phyloP scores from a whole-genome alignment of 1,284 basidiomycete species.

The Lignosus rhinocerotis region DNA sequence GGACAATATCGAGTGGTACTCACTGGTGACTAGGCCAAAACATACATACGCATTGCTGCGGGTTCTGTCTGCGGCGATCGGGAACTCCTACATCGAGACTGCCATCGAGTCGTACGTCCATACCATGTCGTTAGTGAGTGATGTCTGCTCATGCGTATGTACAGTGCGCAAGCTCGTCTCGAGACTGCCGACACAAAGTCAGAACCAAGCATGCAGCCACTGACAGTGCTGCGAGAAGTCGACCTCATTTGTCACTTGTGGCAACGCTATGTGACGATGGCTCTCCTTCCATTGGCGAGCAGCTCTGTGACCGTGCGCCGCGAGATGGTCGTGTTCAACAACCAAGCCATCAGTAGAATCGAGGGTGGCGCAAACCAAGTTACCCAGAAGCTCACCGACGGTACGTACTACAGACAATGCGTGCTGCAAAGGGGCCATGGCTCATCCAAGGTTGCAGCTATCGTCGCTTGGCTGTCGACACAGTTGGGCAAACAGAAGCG shows the following conservation, averaged over 20 bases:
- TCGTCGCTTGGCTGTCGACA: slow-evolving; percentile 67
- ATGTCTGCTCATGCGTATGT: slow-evolving; percentile 11
- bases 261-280: slow-evolving; percentile 95
- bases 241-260: slow-evolving; percentile 94
- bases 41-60: slow-evolving; percentile 86
- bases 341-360: slow-evolving; percentile 84
- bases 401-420: slow-evolving; percentile 46
- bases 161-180: slow-evolving; percentile 71
- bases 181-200: slow-evolving; percentile 74
- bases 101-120: slow-evolving; percentile 84
- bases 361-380: slow-evolving; percentile 87
- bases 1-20: neutral
- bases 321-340: slow-evolving; percentile 94
- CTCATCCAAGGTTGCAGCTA: slow-evolving; percentile 41
- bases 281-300: slow-evolving; percentile 86
- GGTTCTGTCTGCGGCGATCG: slow-evolving; percentile 88
- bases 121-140: neutral
- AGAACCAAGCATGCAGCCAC: slow-evolving; percentile 78
- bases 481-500: slow-evolving; percentile 93
- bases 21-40: slow-evolving; percentile 65
- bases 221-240: slow-evolving; percentile 72
- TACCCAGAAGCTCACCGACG: slow-evolving; percentile 83
- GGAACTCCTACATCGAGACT: slow-evolving; percentile 85
- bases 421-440: neutral
- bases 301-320: slow-evolving; percentile 86